These are phyloP conservation scores for Nemania bipapillata DNA, from an alignment of 2,329 filamentous ascomycete species.

Conservation along the genomic window DNA sequence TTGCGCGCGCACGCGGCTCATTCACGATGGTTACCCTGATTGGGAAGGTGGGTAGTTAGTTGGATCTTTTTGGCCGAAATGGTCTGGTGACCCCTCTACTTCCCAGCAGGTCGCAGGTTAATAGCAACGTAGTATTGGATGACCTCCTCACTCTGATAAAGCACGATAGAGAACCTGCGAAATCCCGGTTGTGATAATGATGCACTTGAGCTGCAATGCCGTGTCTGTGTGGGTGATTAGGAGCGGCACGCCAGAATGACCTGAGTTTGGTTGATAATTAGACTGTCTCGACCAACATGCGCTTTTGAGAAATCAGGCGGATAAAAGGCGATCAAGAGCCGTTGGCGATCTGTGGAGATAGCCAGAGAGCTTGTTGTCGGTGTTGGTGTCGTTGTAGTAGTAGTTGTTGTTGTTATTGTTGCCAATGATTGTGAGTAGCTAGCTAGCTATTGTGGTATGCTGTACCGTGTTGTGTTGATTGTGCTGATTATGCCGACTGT, in stretches of 20 bases:
- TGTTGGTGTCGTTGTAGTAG: no score
- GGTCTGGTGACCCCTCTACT: conserved; percentile 46
- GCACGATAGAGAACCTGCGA: conserved; percentile 23
- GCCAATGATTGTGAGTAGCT: conserved; percentile 4
- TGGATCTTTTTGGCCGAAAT: conserved; percentile 42
- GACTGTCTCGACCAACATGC: conserved; percentile 10
- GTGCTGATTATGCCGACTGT: conserved; percentile 36
- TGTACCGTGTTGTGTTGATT: conserved; percentile 30
- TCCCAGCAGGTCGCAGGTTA: conserved; percentile 29
- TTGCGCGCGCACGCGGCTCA: conserved; percentile 37
- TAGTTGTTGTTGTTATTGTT: conserved; percentile 37
- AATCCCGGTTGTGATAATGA: conserved; percentile 31
- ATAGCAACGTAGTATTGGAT: conserved; percentile 45
- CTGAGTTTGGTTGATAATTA: conserved; percentile 7
- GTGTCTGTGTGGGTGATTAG: conserved; percentile 6
- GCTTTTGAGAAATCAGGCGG: conserved; percentile 35
- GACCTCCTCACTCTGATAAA: conserved; percentile 32
- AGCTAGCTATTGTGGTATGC: conserved; percentile 3
- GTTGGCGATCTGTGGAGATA: conserved; percentile 18
- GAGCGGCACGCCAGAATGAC: background rate
- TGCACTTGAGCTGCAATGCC: conserved; percentile 24
- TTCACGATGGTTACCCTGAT: conserved; percentile 48
- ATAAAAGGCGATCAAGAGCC: conserved; percentile 40
- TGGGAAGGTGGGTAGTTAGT: conserved; percentile 48
- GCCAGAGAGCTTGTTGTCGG: no score